phyloP scores from a whole-genome alignment of 1,284 basidiomycete genomes.

The Ceratobasidium sp. region DNA sequence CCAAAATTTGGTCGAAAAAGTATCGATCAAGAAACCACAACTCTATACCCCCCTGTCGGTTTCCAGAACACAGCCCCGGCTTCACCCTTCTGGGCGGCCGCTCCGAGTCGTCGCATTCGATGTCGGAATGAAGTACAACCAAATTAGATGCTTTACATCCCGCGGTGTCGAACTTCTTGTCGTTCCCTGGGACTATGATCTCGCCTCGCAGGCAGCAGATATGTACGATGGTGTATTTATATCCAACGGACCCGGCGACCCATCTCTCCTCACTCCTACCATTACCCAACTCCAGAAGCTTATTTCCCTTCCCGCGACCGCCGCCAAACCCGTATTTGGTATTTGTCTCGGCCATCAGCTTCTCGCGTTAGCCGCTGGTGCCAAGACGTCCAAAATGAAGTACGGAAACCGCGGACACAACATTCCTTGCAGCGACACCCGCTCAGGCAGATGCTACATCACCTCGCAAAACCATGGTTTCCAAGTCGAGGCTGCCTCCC shows the following conservation, averaged over 20 bases:
- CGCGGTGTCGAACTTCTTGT: slow-evolving; percentile 97
- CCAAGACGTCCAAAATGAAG: slow-evolving; percentile 97
- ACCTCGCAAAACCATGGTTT: slow-evolving; percentile 99
- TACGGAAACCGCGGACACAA: slow-evolving; percentile 99
- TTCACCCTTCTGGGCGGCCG: slow-evolving; percentile 80
- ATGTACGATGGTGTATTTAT: slow-evolving; percentile 95
- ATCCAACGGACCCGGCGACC: slow-evolving; percentile 98
- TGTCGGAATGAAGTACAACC: slow-evolving; percentile 99
- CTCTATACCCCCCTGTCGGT: slow-evolving; percentile 68
- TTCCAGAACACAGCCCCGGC: slow-evolving; percentile 54
- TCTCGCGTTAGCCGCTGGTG: slow-evolving; percentile 93
- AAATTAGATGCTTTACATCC: slow-evolving; percentile 94
- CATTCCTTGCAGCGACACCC: slow-evolving; percentile 94
- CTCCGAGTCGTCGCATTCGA: slow-evolving; percentile 91
- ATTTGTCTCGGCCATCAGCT: slow-evolving; percentile 99
- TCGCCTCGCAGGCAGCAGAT: slow-evolving; percentile 73
- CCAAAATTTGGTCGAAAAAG: slow-evolving; percentile 88
- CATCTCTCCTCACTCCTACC: slow-evolving; percentile 81
- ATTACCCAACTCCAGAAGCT: slow-evolving; percentile 75
- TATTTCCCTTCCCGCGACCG: slow-evolving; percentile 60
- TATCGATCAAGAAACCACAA: slow-evolving; percentile 75
- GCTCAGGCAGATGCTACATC: slow-evolving; percentile 97
- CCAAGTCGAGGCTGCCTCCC: slow-evolving; percentile 85
- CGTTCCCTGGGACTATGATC: slow-evolving; percentile 97
- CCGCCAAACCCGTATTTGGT: slow-evolving; percentile 91